Evolutionary conservation across 371 early-diverging fungal species (phyloP).

Genomic region (Mortierella sp.): DNA sequence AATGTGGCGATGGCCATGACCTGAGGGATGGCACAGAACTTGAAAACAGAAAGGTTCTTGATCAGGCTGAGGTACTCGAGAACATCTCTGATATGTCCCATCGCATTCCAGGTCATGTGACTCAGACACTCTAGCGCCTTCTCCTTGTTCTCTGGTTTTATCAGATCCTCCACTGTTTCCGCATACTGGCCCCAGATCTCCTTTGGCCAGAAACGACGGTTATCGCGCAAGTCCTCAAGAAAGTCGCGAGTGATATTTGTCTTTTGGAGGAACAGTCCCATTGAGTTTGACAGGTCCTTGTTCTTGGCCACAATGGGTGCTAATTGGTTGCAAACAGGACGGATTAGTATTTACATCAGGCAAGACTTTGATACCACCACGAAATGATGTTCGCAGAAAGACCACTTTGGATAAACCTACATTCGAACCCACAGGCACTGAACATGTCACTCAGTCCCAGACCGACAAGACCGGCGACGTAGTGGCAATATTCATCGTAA

Average conservation of each 20-base stretch:
- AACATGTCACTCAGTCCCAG: conserved; percentile 93
- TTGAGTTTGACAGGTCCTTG: conserved; percentile 76
- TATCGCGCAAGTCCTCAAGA: conserved; percentile 88
- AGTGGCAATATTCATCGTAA: conserved; percentile 96
- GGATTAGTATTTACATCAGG: too few relatives aligned
- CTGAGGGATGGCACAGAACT: conserved; percentile 98
- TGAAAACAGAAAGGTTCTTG: conserved; percentile 84
- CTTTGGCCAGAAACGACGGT: conserved; percentile 94
- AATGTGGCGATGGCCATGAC: conserved; percentile 98
- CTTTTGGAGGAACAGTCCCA: conserved; percentile 97
- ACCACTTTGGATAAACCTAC: conserved; percentile 7
- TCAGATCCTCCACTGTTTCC: conserved; percentile 66
- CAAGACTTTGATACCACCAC: too few relatives aligned
- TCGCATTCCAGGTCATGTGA: conserved; percentile 87
- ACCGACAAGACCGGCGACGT: conserved; percentile 97
- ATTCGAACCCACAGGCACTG: conserved; percentile 88
- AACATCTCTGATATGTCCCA: conserved; percentile 87
- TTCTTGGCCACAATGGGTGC: conserved; percentile 47
- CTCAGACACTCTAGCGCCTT: conserved; percentile 82
- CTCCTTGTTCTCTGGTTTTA: conserved; percentile 69
- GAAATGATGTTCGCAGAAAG: not conserved
- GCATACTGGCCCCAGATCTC: conserved; percentile 88
- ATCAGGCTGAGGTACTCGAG: conserved; percentile 86
- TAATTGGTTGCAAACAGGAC: conserved; percentile 2
- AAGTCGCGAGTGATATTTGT: conserved; percentile 96